Percentiles rank a stretch among this genome's conserved stretches.
Evolutionary conservation across 768 basidiomycete species (phyloP).

Genomic region (Phlebiopsis flavidoalba): DNA sequence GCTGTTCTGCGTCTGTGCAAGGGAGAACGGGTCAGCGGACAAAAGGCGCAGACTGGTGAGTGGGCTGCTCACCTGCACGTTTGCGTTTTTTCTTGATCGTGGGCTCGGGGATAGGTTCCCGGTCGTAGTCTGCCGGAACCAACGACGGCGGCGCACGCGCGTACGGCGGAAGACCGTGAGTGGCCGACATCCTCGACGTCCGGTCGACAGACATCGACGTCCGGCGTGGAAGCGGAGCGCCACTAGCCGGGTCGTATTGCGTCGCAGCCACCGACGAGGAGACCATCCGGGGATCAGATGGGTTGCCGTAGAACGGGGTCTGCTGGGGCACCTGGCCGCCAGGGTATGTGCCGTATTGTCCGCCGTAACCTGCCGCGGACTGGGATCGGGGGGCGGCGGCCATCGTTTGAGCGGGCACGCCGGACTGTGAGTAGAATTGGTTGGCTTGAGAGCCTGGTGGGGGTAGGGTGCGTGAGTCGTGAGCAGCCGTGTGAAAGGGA

Average conservation of each 20-base stretch:
- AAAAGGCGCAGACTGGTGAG: background rate
- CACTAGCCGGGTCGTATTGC: constrained; percentile 13
- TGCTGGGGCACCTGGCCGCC: constrained; percentile 24
- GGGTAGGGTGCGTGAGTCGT: constrained; percentile 55
- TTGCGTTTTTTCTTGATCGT: constrained; percentile 85
- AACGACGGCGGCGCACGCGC: constrained; percentile 32
- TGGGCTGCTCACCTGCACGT: constrained; percentile 40
- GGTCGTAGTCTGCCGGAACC: constrained; percentile 15
- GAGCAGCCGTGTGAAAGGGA: constrained; percentile 40
- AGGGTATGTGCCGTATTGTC: constrained; percentile 47
- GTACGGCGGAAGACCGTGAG: constrained; percentile 47
- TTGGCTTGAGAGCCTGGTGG: constrained; percentile 33
- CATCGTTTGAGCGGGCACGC: constrained; percentile 18
- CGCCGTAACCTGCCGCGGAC: constrained; percentile 50
- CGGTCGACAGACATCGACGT: constrained; percentile 30
- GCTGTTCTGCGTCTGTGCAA: constrained; percentile 55
- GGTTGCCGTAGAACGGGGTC: constrained; percentile 24
- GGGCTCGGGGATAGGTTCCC: constrained; percentile 40
- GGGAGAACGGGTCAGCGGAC: background rate
- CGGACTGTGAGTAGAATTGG: constrained; percentile 13
- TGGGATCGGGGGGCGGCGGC: constrained; percentile 43
- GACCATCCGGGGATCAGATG: constrained; percentile 32
- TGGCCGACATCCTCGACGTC: constrained; percentile 14
- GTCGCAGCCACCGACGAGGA: constrained; percentile 18
- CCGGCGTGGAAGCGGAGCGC: constrained; percentile 24